phyloP scores from a whole-genome alignment of 1,284 basidiomycete genomes.

The Mycosarcoma mackinlayi region DNA sequence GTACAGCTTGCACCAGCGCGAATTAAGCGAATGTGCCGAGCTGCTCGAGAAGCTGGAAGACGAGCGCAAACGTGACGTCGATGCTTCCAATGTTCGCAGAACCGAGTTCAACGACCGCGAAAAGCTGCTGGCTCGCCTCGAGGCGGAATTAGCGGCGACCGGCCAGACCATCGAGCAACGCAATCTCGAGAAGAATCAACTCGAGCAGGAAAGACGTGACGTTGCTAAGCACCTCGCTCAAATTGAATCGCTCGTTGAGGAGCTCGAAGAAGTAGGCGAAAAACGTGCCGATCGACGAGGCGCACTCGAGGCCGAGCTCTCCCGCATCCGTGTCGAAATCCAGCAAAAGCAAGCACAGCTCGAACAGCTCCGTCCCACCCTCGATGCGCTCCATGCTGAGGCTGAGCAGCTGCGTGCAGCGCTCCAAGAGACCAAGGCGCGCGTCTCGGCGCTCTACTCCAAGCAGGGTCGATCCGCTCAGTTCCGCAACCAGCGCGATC shows the following conservation, averaged over 20 bases:
- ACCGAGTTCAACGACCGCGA: slow-evolving; percentile 85
- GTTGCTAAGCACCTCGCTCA: slow-evolving; percentile 75
- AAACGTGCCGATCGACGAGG: slow-evolving; percentile 68
- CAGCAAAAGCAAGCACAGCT: slow-evolving; percentile 44
- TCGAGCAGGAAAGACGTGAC: slow-evolving; percentile 76
- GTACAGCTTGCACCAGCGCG: slow-evolving; percentile 90
- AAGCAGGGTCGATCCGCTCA: slow-evolving; percentile 63
- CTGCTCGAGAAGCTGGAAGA: slow-evolving; percentile 79
- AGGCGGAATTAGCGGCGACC: slow-evolving; percentile 78
- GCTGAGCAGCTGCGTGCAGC: slow-evolving; percentile 76
- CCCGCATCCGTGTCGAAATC: slow-evolving; percentile 40
- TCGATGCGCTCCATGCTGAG: slow-evolving; percentile 74
- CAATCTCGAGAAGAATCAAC: slow-evolving; percentile 76
- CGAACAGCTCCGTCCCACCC: slow-evolving; percentile 75
- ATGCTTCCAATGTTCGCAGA: slow-evolving; percentile 81
- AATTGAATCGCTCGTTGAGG: slow-evolving; percentile 80
- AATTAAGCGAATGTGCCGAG: slow-evolving; percentile 86
- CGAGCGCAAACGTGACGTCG: slow-evolving; percentile 79
- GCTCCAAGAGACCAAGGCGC: slow-evolving; percentile 56
- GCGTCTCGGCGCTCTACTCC: slow-evolving; percentile 58
- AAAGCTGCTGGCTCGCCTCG: slow-evolving; percentile 77
- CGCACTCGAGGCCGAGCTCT: slow-evolving; percentile 76
- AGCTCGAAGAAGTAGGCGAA: slow-evolving; percentile 74
- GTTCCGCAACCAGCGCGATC: slow-evolving; percentile 57
- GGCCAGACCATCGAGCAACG: slow-evolving; percentile 80